Base-by-base conservation (phyloP, 352 stramenopile species). In the Globisporangium canariense region DNA sequence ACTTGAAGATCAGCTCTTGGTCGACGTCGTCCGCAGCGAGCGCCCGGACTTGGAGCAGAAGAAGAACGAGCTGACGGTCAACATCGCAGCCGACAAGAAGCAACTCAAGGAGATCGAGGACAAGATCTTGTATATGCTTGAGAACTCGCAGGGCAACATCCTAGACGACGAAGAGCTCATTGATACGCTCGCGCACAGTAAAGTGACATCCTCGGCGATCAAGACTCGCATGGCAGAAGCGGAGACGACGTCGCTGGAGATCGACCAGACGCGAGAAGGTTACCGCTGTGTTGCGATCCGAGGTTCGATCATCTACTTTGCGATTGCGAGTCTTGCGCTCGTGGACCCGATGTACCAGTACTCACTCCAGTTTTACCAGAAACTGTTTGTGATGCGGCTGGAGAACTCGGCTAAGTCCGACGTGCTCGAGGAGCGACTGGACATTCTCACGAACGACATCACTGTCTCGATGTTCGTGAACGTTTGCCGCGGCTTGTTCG, bases 331-430 rank as follows among this genome's bases (percentile, higher is more conserved):
- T 22, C 71, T 98, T 2, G 90, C 91, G 47, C 76, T 93, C n/a
- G 88, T 98, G 10, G 92, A 98, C 43, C 87, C 90, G 3, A 98
- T 98, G 93, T 98, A 98, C 67, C 91, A 98, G 67, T 98, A 97
- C 67, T 98, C 92, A 46, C 76, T 98, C 18, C 94, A 98, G 64
- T 98, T 96, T 58, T 98, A 98, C 65, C 90, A 96, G 62, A 92
- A 95, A 34, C 76, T 98, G 1, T 98, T 98, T 57, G 83, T 93
- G 3, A 88, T 94, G 81, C 79, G 94, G 0, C 70, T 98, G 3
- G 77, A 97, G 58, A 84, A 79, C 58, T 92, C 86, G 9, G 74
- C 79, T 8, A 93, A 93, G 58, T 85, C 86, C 2, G 88, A 98
- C 8, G 77, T 86, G 2, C 67, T 98, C 6, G 69, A 90, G 13